Evolutionary conservation across 2,329 filamentous ascomycete genomes (phyloP), one percentile per base, ranked within the genome.

Genomic region (Albifimbria verrucaria): DNA sequence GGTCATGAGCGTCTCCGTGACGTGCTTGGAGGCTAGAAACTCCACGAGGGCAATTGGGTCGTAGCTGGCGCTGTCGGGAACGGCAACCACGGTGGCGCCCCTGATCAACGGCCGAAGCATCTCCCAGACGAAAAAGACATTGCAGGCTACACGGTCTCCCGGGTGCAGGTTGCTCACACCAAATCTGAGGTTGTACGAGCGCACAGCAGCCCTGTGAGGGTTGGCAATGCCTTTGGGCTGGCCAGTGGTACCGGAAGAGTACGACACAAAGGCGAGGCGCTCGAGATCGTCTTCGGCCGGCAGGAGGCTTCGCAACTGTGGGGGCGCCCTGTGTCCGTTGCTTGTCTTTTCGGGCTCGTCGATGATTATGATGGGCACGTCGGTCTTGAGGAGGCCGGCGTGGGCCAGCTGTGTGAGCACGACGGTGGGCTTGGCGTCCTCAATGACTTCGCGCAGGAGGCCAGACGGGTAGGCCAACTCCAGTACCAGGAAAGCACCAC

Each of bases 111-210:
- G 89, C 5, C 89, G 86, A 51, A 93, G 69, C 52, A 92, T 92
- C 67, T 93, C 89, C 89, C 89, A 93, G 46, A 92, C 79, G 65
- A 93, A 93, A 69, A 92, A 93, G 54, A 92, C 89, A 74, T 92
- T 93, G 72, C 89, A 92, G n/a, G 89, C 89, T 11, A 92, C 88
- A 7, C 89, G 82, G 60, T 92, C 89, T 17, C 88, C 88, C 0
- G 85, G 86, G 18, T 79, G 71, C 3, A 90, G 74, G 65, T 92
- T 86, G 58, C 84, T 87, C 48, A 92, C 68, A 10, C 73, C 76
- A 63, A 92, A 92, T 67, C 89, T 77, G 57, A 90, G 69, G 60
- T 90, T 77, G 65, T 92, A 92, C 7, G 89, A 92, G 24, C 82
- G 78, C 2, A 92, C 85, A 1, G 89, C 78, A 17, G 89, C 89